Base-by-base conservation (phyloP, 2,329 filamentous ascomycete species). In the Fusarium nematophilum region DNA sequence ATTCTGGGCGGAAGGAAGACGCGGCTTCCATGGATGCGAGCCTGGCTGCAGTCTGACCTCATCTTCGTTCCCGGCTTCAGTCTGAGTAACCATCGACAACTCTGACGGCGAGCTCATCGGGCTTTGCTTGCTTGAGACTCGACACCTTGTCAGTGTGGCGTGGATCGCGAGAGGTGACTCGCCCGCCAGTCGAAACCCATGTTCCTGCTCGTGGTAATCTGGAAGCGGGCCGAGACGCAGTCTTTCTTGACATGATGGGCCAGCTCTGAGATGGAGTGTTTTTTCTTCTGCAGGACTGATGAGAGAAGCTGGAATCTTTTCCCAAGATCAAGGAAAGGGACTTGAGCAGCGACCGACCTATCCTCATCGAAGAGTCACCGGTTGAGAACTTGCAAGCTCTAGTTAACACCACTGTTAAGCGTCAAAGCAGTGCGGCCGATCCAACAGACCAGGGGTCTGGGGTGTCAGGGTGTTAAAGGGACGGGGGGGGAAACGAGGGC, bases 401-500 rank as follows among this genome's bases (percentile, higher is more conserved):
- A 7, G 14, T 17, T 21, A 33, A 33, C 42, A 34, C 29, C 29
- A 27, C 27, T 23, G 21, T 17, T 25, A 29, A 61, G 53, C 42
- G 40, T 45, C 27, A 40, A 46, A 46, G 29, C 39, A 39, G 45
- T 34, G 52, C 37, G 56, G 53, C 51, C 57, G 47, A 57, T 47
- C 44, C 53, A 58, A 38, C 46, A 39, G 59, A 52, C 38, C 66
- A 68, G 46, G 66, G 66, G 54, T 58, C 49, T 46, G 56, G 64
- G 66, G 11, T 30, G 57, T 62, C 57, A 57, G 47, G 26, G 36
- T 62, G 63, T 64, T 13, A 9, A 30, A 30, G 27, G 27, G 27
- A 13, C 8, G 27, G 27, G 6, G 39, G 57, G 26, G 62, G 21
- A 39, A 57, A 61, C 47, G 54, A 68, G 55, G 65, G 61, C 59